A percentile compares a stretch with the other conserved stretches of the same genome.
Evolutionary conservation across 306 rosid species (phyloP).

Genomic region (Urtica urens): DNA sequence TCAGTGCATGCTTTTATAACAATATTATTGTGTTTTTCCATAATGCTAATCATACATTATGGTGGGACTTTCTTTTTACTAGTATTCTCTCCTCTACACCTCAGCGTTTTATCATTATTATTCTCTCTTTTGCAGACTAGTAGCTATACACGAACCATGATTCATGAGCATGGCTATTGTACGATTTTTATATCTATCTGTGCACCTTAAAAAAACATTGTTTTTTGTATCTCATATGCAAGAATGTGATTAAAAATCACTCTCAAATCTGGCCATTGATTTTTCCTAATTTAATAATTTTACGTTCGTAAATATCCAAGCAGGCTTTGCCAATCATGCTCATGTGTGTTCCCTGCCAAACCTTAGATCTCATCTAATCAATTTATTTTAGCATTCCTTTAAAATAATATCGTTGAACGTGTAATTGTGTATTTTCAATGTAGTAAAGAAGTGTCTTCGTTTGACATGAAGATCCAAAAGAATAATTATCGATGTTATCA

Average conservation of each 20-base stretch:
- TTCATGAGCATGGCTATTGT: not conserved
- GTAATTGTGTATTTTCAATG: not conserved
- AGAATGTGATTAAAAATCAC: not conserved
- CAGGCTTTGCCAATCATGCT: not conserved
- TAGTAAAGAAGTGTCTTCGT: not conserved
- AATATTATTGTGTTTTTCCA: not conserved
- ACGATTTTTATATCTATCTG: not conserved
- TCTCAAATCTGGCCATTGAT: not conserved
- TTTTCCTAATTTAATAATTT: not conserved
- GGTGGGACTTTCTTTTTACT: not conserved
- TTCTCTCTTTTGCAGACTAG: not conserved
- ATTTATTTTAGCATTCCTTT: not conserved
- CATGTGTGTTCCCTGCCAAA: not conserved
- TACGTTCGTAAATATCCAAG: not conserved
- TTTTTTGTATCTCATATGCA: not conserved
- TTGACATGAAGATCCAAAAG: not conserved
- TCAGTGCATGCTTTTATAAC: constrained; percentile 6
- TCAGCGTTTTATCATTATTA: not conserved
- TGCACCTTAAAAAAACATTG: too few relatives aligned
- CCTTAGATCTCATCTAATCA: not conserved
- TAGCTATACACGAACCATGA: not conserved
- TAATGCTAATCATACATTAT: not conserved
- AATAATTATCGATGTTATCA: too few relatives aligned
- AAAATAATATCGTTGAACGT: not conserved
- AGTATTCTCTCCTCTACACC: not conserved